Evolutionary conservation across 2,329 filamentous ascomycete genomes (phyloP).

Genomic region (Rhynchosporium agropyri): DNA sequence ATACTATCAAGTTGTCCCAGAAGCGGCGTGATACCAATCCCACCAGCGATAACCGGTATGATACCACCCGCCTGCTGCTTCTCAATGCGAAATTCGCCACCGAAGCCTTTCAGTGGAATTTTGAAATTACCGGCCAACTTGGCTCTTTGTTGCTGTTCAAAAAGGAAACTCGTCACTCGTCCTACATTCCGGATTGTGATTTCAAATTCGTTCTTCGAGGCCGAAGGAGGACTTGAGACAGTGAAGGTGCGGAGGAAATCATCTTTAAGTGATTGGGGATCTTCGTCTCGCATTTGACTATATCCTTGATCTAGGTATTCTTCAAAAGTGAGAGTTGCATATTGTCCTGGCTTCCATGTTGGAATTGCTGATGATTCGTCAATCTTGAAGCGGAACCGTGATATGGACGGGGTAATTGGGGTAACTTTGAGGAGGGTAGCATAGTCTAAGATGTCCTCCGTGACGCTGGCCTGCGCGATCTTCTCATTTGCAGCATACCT

Average conservation of each 20-base stretch:
- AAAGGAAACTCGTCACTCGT: conserved; percentile 5
- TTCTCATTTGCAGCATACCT: conserved; percentile 8
- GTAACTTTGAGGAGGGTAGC: not conserved
- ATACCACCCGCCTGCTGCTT: not conserved
- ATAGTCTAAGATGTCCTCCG: not conserved
- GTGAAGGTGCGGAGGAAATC: conserved; percentile 12
- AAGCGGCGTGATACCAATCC: conserved; percentile 14
- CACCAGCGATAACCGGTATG: conserved; percentile 6
- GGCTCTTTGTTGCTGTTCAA: conserved; percentile 2
- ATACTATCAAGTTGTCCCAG: conserved; percentile 5
- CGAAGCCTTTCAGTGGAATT: conserved; percentile 11
- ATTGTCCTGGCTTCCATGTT: conserved; percentile 15
- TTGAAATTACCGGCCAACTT: not conserved
- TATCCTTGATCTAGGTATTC: not conserved
- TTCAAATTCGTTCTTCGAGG: conserved; percentile 11
- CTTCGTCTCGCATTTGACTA: conserved; percentile 13
- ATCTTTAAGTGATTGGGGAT: conserved; percentile 5
- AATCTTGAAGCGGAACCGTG: conserved; percentile 5
- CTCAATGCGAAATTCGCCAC: conserved; percentile 3
- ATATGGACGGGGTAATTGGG: conserved; percentile 5
- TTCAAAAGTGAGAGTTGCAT: conserved; percentile 7
- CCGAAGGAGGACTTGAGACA: not conserved
- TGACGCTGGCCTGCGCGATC: not conserved
- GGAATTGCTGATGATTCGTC: not conserved
- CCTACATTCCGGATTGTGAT: conserved; percentile 8